A percentile compares a stretch with the other conserved stretches of the same genome.
phyloP scores from a whole-genome alignment of 345 rosid species.

The Rhodomyrtus tomentosa region DNA sequence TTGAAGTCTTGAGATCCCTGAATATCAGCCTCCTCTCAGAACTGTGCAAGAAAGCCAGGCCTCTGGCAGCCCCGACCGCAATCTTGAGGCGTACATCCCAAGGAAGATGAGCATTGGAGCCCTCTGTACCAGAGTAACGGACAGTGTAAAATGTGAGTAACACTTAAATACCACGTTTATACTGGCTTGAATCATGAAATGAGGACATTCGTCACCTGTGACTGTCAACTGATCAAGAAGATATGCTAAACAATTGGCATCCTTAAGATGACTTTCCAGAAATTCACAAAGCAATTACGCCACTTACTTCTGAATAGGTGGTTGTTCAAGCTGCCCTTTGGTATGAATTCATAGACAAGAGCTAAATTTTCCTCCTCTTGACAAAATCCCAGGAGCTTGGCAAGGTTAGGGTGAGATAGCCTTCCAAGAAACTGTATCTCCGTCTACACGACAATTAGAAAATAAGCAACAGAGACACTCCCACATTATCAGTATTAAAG shows the following conservation, averaged over 20 bases:
- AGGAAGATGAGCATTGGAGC: not conserved
- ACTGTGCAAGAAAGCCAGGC: slow-evolving; percentile 1
- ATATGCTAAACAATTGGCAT: not conserved
- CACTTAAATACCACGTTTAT: not conserved
- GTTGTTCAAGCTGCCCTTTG: slow-evolving; percentile 1
- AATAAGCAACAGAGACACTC: not conserved
- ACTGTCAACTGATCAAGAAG: not conserved
- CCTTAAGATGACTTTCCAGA: not conserved
- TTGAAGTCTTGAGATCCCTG: slow-evolving; percentile 1
- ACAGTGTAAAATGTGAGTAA: not conserved
- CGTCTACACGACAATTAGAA: not conserved
- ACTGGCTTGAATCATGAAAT: not conserved
- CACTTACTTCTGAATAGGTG: slow-evolving; percentile 2
- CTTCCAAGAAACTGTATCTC: not conserved
- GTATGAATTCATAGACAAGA: slow-evolving; percentile 3
- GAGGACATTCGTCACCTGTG: not conserved
- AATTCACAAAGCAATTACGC: not conserved
- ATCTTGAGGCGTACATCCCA: slow-evolving; percentile 2
- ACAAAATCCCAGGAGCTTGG: slow-evolving; percentile 2
- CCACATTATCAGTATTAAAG: not conserved
- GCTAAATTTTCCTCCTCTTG: not conserved
- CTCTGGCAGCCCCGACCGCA: not conserved
- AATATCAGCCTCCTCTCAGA: not conserved
- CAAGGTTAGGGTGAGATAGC: not conserved
- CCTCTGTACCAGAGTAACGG: not conserved